A percentile compares a stretch with the other conserved stretches of the same genome.
Evolutionary conservation across 2,329 filamentous ascomycete genomes (phyloP).

Genomic region (Penicillium thymicola): DNA sequence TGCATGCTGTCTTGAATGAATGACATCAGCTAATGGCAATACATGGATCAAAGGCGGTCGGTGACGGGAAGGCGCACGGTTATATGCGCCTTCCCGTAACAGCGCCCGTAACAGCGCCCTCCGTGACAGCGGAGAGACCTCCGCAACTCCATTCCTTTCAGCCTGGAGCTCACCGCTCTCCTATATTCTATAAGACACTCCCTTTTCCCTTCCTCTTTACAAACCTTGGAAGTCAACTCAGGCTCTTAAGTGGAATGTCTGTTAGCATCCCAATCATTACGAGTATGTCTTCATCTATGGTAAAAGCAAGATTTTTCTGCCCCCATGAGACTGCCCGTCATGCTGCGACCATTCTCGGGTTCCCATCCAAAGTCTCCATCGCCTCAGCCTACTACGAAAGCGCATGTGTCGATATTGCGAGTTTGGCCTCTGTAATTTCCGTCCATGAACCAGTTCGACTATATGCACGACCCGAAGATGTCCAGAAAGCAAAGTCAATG

Average conservation of each 20-base stretch:
- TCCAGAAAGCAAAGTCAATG: slow-evolving; percentile 12
- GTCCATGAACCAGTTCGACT: slow-evolving; percentile 29
- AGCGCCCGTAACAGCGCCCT: no score
- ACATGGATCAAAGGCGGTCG: no score
- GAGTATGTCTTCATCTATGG: not conserved
- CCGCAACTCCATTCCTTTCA: not conserved
- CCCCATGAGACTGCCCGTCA: slow-evolving; percentile 18
- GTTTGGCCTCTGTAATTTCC: slow-evolving; percentile 21
- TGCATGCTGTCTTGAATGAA: not conserved
- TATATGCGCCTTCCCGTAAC: no score
- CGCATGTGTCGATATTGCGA: slow-evolving; percentile 23
- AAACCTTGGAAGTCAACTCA: not conserved
- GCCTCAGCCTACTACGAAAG: slow-evolving; percentile 15
- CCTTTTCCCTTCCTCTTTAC: not conserved
- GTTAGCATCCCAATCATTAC: not conserved
- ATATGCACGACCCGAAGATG: slow-evolving; percentile 22
- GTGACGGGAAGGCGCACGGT: no score
- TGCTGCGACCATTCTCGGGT: slow-evolving; percentile 23
- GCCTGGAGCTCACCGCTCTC: not conserved
- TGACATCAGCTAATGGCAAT: no score
- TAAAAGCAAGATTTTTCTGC: slow-evolving; percentile 4
- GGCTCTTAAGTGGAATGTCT: not conserved
- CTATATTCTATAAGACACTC: not conserved
- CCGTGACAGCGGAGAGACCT: not conserved
- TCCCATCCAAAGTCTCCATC: slow-evolving; percentile 21